These are phyloP conservation scores for Pythium diclinum DNA, from an alignment of 352 stramenopile species.

Conservation along the genomic window DNA sequence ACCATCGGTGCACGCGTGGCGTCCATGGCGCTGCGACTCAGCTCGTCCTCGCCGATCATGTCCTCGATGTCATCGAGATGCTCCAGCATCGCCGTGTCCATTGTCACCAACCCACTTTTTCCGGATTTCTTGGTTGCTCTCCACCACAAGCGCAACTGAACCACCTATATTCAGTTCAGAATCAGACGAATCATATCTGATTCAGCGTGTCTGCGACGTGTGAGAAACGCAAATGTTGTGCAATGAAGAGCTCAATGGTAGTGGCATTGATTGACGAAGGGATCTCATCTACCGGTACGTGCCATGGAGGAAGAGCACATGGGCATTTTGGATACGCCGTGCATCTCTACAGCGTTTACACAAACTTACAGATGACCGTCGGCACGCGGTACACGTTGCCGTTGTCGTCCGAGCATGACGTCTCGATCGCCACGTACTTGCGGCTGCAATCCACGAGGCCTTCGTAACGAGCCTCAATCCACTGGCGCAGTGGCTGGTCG, in stretches of 20 bases:
- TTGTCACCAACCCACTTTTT: not conserved
- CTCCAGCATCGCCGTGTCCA: conserved; percentile 24
- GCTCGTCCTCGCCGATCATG: conserved; percentile 72
- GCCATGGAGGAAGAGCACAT: not conserved
- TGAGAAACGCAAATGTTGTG: not conserved
- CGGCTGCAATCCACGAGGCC: conserved; percentile 77
- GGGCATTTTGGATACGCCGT: not conserved
- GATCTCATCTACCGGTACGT: not conserved
- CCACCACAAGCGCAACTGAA: conserved; percentile 8
- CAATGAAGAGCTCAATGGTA: conserved; percentile 1
- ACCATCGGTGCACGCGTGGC: conserved; percentile 56
- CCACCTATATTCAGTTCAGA: conserved; percentile 12
- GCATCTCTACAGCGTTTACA: conserved; percentile 28
- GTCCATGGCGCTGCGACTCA: conserved; percentile 47
- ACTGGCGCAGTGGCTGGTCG: conserved; percentile 47
- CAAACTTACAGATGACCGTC: conserved; percentile 86
- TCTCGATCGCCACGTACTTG: conserved; percentile 84
- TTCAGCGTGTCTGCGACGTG: conserved; percentile 3
- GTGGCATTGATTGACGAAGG: not conserved
- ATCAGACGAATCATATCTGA: conserved; percentile 22
- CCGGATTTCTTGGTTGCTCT: not conserved
- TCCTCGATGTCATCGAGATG: conserved; percentile 76
- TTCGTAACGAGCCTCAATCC: conserved; percentile 77
- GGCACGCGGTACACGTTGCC: conserved; percentile 80
- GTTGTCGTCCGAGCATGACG: conserved; percentile 81